phyloP scores from a whole-genome alignment of 139 green algal species.

The Coelastrella sp. region DNA sequence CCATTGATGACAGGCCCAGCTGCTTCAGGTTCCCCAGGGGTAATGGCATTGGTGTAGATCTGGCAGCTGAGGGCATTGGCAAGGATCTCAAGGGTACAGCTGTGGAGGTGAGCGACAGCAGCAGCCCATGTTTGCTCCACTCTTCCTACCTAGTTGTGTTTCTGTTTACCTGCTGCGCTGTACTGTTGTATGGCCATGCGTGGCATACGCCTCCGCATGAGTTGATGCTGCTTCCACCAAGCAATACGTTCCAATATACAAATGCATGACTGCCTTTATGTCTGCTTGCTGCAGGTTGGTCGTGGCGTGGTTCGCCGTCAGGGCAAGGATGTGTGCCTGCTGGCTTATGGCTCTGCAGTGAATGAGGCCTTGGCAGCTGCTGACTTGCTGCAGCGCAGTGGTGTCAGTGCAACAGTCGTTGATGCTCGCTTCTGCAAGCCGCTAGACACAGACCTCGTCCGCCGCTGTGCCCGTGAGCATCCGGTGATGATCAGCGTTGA shows the following conservation, averaged over 20 bases:
- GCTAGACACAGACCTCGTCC: conserved; percentile 88
- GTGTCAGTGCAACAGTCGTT: conserved; percentile 90
- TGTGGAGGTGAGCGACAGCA: conserved; percentile 69
- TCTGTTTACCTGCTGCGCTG: too few species aligned
- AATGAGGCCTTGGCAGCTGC: conserved; percentile 91
- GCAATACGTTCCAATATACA: too few species aligned
- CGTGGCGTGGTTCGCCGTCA: conserved; percentile 86
- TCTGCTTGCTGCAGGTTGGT: conserved; percentile 75
- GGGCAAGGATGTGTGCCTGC: conserved; percentile 91
- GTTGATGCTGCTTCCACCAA: too few species aligned
- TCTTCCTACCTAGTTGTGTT: too few species aligned
- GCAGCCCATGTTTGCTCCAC: too few species aligned
- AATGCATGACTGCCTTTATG: background rate
- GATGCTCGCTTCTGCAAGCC: conserved; percentile 99
- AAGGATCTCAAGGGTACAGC: conserved; percentile 90
- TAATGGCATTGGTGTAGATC: conserved; percentile 94
- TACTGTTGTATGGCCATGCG: background rate
- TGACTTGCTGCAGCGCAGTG: conserved; percentile 84
- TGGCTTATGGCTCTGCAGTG: conserved; percentile 92
- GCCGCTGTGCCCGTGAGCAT: conserved; percentile 76
- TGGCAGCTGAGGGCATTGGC: conserved; percentile 79
- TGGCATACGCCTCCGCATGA: too few species aligned
- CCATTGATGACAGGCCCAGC: conserved; percentile 95
- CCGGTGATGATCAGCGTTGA: conserved; percentile 95
- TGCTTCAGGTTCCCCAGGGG: conserved; percentile 96